phyloP scores from a whole-genome alignment of 1,284 basidiomycete species.

The Ustilago loliicola region DNA sequence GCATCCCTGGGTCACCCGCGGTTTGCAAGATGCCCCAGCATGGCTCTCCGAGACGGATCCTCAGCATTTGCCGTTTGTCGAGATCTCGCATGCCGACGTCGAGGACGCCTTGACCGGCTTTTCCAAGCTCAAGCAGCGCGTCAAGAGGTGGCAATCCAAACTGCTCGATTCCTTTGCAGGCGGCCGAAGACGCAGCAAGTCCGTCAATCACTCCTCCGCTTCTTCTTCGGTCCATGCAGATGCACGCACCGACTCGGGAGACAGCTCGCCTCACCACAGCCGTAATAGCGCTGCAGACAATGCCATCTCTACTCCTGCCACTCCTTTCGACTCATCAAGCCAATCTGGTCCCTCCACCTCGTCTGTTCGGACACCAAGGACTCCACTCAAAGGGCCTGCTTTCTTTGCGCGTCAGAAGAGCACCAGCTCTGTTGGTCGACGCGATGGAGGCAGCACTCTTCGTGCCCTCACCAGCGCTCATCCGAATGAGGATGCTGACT shows the following conservation, averaged over 20 bases:
- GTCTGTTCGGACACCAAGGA: constrained; percentile 33
- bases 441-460: constrained; percentile 31
- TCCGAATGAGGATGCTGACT: constrained; percentile 23
- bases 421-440: constrained; percentile 33
- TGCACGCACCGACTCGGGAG: constrained; percentile 26
- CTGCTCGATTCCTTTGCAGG: constrained; percentile 52
- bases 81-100: constrained; percentile 85
- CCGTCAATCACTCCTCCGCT: constrained; percentile 38
- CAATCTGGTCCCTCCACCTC: constrained; percentile 32
- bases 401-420: constrained; percentile 51
- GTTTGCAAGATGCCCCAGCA: constrained; percentile 77
- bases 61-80: constrained; percentile 75
- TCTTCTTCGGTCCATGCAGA: constrained; percentile 31
- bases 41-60: constrained; percentile 86
- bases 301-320: constrained; percentile 19
- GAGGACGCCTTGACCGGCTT: constrained; percentile 75
- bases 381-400: constrained; percentile 40
- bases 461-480: constrained; percentile 29
- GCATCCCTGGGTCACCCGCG: constrained; percentile 79
- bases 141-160: constrained; percentile 61
- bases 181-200: constrained; percentile 40
- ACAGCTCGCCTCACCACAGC: constrained; percentile 26
- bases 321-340: constrained; percentile 37
- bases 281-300: constrained; percentile 15
- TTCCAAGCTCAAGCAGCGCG: constrained; percentile 61